Conservation (phyloP, 345 rosid genomes). For the Eucalyptus victrix region DNA sequence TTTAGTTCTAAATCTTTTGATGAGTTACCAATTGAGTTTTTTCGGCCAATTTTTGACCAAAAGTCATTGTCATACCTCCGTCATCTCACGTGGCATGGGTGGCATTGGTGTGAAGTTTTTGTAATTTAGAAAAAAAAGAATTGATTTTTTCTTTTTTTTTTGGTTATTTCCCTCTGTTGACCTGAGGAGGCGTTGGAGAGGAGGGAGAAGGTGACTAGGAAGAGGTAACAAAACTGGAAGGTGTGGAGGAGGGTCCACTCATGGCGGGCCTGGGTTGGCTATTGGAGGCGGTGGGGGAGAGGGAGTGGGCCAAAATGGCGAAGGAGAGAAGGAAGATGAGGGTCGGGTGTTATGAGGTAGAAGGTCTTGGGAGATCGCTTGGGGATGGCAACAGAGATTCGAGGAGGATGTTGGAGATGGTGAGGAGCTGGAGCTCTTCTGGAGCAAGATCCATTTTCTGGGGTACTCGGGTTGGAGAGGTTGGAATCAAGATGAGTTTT, state of each 20-base stretch:
- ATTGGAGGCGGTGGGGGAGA: conserved; percentile 23
- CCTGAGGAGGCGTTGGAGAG: conserved; percentile 70
- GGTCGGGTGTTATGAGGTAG: conserved; percentile 56
- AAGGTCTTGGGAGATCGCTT: conserved; percentile 51
- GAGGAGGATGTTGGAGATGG: conserved; percentile 22
- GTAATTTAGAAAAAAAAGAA: too few relatives aligned
- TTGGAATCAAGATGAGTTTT: not conserved
- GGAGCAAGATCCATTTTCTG: conserved; percentile 50
- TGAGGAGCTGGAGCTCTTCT: conserved; percentile 63
- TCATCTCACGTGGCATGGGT: too few relatives aligned
- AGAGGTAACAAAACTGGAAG: conserved; percentile 71
- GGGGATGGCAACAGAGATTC: conserved; percentile 55
- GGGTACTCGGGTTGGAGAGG: not conserved
- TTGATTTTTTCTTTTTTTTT: too few relatives aligned
- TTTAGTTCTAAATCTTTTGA: too few relatives aligned
- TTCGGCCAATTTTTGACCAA: too few relatives aligned
- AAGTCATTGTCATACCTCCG: too few relatives aligned
- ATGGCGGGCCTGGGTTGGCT: conserved; percentile 29
- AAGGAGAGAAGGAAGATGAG: conserved; percentile 70
- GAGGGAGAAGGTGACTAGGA: conserved; percentile 78
- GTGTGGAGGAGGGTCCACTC: conserved; percentile 63
- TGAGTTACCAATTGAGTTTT: too few relatives aligned
- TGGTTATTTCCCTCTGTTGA: too few relatives aligned
- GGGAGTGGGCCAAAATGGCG: conserved; percentile 66
- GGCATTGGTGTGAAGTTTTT: too few relatives aligned